phyloP scores from a whole-genome alignment of 2,329 filamentous ascomycete genomes.

The Septoria petroselini region DNA sequence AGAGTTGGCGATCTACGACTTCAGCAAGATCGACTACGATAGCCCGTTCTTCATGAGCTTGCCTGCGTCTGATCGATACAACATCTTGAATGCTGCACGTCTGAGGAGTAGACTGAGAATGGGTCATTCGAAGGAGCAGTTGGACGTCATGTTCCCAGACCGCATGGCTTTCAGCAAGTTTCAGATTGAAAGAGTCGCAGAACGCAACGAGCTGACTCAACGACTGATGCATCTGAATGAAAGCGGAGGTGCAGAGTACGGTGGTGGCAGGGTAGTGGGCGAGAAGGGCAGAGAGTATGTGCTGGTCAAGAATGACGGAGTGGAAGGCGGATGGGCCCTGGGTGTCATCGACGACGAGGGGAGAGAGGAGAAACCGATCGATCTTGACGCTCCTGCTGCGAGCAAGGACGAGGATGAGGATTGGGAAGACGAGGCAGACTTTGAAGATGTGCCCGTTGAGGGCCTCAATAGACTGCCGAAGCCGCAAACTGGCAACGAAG shows the following conservation, averaged over 20 bases:
- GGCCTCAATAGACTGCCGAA: slow-evolving; percentile 82
- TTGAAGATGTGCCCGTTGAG: slow-evolving; percentile 90
- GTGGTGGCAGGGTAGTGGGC: slow-evolving; percentile 67
- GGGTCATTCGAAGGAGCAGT: slow-evolving; percentile 93
- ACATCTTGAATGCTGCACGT: slow-evolving; percentile 91
- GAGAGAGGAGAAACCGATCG: slow-evolving; percentile 83
- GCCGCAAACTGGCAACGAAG: slow-evolving; percentile 36
- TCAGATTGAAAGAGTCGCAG: slow-evolving; percentile 88
- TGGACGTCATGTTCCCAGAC: slow-evolving; percentile 95
- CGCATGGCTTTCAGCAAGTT: slow-evolving; percentile 96
- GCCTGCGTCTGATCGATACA: slow-evolving; percentile 87
- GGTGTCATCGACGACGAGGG: slow-evolving; percentile 86
- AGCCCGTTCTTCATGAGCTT: slow-evolving; percentile 91
- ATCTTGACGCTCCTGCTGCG: slow-evolving; percentile 68
- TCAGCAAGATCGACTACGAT: slow-evolving; percentile 97
- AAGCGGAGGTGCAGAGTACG: slow-evolving; percentile 67
- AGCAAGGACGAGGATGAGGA: slow-evolving; percentile 52
- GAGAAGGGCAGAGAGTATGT: slow-evolving; percentile 94
- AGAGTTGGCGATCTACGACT: slow-evolving; percentile 84
- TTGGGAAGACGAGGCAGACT: slow-evolving; percentile 66
- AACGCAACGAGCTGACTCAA: slow-evolving; percentile 92
- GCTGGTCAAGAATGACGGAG: slow-evolving; percentile 89
- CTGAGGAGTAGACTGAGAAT: slow-evolving; percentile 84
- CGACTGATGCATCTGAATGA: slow-evolving; percentile 91
- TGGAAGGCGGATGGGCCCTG: slow-evolving; percentile 92